Base-by-base conservation (phyloP, 495 filamentous ascomycete genomes). In the Penicillium flavigenum region DNA sequence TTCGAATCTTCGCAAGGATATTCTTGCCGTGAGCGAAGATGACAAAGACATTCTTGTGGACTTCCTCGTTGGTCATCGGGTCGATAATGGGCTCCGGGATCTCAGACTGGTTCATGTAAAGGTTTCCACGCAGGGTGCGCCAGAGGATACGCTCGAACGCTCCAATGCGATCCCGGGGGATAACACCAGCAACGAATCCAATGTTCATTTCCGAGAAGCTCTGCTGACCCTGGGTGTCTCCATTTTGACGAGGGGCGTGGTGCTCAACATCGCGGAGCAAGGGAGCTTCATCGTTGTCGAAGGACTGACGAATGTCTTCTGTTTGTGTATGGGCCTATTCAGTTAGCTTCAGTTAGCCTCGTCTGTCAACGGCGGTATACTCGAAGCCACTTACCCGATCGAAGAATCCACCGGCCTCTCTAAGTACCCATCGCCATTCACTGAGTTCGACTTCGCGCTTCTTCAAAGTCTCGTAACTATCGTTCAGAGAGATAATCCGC, bases 91-190 rank as follows among this genome's bases (percentile, higher is more conserved):
- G 85, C 63, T 98, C 91, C 29, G 90, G 86, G 52, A 99, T 98
- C 77, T 98, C 94, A 34, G 92, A 90, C 78, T 99, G 94, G 76
- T 98, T 99, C 94, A 99, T 99, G 78, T 97, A 99, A 19, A 99
- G 83, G 74, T 99, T 99, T 61, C 94, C 94, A 64, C 94, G 91
- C 52, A 99, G 79, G 0, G 94, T 96, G 53, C 94, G 82, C 94
- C 94, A 99, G 16, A 99, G 81, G 60, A 98, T 98, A 50, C 94
- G 86, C 74, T 99, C 94, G 66, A 99, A 97, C 32, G 94, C 88
- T 9, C 88, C 92, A 55, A 98, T 94, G 8, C 92, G 86, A 60
- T 97, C 93, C 24, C 92, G 82, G 24, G 90, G 88, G 64, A 99
- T 98, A 51, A 98, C 95, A 72, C 94, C 94, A 51, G 95, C 88